These are phyloP conservation scores for Dimargaris verticillata DNA, from an alignment of 192 early-diverging fungal genomes.

Conservation along the genomic window DNA sequence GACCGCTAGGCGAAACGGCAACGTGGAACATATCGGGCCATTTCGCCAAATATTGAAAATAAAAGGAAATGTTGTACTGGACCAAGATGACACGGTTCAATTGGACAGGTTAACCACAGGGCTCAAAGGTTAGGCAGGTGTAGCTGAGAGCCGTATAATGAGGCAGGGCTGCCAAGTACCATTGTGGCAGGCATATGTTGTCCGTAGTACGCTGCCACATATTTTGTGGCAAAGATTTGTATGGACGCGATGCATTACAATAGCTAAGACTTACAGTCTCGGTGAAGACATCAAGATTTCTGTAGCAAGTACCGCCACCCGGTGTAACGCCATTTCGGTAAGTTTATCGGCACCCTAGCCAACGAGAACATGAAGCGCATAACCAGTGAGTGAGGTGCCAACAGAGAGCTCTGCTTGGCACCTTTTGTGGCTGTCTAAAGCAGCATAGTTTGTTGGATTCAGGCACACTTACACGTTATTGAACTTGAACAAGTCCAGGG, in stretches of 20 bases:
- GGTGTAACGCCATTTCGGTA: no score
- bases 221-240: neutral
- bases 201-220: no score
- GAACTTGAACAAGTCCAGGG: slow-evolving; percentile 87
- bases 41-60: slow-evolving; percentile 75
- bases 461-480: slow-evolving; percentile 57
- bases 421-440: neutral
- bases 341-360: no score
- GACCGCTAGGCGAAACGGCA: slow-evolving; percentile 51
- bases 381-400: no score
- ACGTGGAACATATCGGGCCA: slow-evolving; percentile 90
- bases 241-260: no score
- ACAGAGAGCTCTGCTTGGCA: neutral
- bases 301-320: slow-evolving; percentile 13
- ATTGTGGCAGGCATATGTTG: no score
- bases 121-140: no score
- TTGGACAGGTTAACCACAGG: neutral
- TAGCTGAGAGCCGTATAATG: no score
- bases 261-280: slow-evolving; percentile 51
- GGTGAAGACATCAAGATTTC: slow-evolving; percentile 83
- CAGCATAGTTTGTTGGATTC: neutral
- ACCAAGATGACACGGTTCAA: neutral
- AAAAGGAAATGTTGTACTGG: slow-evolving; percentile 87
- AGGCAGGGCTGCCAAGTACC: no score
- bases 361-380: no score